Conservation (phyloP, 2,329 filamentous ascomycete species). For the Rutstroemia sp. region DNA sequence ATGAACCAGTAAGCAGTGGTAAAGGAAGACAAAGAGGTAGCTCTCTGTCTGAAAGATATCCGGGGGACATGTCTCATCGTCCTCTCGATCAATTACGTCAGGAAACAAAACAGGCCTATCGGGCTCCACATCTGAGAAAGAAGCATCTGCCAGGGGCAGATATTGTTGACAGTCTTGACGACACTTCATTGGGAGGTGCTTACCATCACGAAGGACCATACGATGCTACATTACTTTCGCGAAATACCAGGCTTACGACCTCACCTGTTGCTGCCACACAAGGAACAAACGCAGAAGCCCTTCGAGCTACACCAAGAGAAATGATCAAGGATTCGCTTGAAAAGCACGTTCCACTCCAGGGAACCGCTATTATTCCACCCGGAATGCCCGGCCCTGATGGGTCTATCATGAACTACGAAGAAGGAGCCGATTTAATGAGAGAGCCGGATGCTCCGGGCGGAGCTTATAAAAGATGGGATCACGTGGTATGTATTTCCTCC, state of each 20-base stretch:
- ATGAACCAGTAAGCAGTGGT: constrained; percentile 25
- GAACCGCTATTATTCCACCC: constrained; percentile 68
- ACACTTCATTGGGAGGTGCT: constrained; percentile 46
- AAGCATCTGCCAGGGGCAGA: constrained; percentile 63
- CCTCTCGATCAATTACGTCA: constrained; percentile 60
- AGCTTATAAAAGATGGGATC: constrained; percentile 71
- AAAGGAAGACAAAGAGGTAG: constrained; percentile 33
- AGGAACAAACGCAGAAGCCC: constrained; percentile 65
- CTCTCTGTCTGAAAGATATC: constrained; percentile 52
- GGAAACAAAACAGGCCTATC: constrained; percentile 58
- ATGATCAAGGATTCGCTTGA: constrained; percentile 67
- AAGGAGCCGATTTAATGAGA: constrained; percentile 80
- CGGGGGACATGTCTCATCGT: constrained; percentile 56
- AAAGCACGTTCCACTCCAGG: constrained; percentile 73
- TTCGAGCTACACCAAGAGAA: constrained; percentile 74
- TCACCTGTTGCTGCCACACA: constrained; percentile 73
- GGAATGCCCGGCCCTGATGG: constrained; percentile 64
- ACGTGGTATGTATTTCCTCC: constrained; percentile 52
- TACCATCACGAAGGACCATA: constrained; percentile 93
- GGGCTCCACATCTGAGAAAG: constrained; percentile 58
- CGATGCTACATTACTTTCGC: constrained; percentile 69
- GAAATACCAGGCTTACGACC: constrained; percentile 56
- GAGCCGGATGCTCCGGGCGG: constrained; percentile 61
- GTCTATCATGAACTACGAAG: constrained; percentile 67
- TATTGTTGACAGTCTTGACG: constrained; percentile 73